Conservation (phyloP, 345 rosid genomes). For the Cardamine chenopodiifolia region DNA sequence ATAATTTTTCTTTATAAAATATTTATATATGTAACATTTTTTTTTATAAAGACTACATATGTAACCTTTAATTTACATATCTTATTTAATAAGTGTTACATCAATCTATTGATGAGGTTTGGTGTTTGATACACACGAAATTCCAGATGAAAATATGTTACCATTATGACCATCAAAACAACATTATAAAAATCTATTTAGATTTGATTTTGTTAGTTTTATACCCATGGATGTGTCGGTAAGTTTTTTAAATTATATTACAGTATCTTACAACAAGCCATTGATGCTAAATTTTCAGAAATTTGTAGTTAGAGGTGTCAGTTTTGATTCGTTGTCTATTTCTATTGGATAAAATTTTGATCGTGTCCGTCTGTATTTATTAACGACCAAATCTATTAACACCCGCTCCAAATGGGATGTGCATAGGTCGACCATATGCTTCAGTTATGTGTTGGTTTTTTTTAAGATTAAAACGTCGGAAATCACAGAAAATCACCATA, state of each 20-base stretch:
- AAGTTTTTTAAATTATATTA: neutral
- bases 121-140: neutral
- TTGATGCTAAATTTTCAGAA: neutral
- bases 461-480: too few species aligned
- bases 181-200: neutral
- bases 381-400: too few species aligned
- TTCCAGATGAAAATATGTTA: neutral
- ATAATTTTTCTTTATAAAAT: too few species aligned
- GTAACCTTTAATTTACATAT: neutral
- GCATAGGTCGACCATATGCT: too few species aligned
- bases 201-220: neutral
- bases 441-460: too few species aligned
- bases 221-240: neutral
- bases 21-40: too few species aligned
- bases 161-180: neutral
- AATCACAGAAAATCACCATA: too few species aligned
- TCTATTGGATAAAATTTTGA: too few species aligned
- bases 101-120: slow-evolving; percentile 3
- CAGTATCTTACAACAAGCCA: neutral
- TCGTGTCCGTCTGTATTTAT: too few species aligned
- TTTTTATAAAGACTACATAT: too few species aligned
- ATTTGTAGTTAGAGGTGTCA: neutral
- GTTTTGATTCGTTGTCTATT: too few species aligned
- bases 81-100: neutral
- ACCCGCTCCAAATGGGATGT: too few species aligned